phyloP scores from a whole-genome alignment of 768 basidiomycete genomes.

The Hygrocybe coccinea region DNA sequence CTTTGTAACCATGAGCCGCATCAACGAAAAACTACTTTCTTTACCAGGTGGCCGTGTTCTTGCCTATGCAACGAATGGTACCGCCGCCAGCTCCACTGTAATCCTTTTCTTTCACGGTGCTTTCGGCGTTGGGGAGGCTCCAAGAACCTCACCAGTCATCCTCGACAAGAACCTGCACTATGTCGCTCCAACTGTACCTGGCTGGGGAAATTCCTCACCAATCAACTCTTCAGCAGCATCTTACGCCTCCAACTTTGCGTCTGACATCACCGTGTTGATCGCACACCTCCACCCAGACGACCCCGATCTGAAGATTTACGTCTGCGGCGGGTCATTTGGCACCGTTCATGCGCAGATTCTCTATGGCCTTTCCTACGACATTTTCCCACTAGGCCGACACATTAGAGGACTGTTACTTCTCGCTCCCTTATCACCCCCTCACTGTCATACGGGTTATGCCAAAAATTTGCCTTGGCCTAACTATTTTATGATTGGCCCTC shows the following conservation, averaged over 20 bases:
- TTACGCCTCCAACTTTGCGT: slow-evolving; percentile 39
- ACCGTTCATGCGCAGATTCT: slow-evolving; percentile 53
- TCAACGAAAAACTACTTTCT: no score
- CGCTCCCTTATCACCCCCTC: slow-evolving; percentile 19
- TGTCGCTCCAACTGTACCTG: slow-evolving; percentile 51
- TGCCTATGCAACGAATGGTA: slow-evolving; percentile 52
- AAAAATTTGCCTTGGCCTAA: slow-evolving; percentile 42
- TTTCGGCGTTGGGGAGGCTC: slow-evolving; percentile 46
- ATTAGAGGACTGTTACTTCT: slow-evolving; percentile 50
- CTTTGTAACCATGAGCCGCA: no score
- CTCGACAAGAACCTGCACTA: slow-evolving; percentile 40
- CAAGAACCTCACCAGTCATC: slow-evolving; percentile 30
- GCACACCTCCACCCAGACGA: slow-evolving; percentile 45
- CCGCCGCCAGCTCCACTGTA: slow-evolving; percentile 43
- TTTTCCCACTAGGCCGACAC: slow-evolving; percentile 46
- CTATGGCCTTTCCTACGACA: slow-evolving; percentile 46
- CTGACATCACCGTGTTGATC: slow-evolving; percentile 45
- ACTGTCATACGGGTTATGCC: slow-evolving; percentile 42
- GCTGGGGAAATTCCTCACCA: slow-evolving; percentile 54
- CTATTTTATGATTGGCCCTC: slow-evolving; percentile 46
- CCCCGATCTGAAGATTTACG: slow-evolving; percentile 41
- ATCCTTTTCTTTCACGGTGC: slow-evolving; percentile 55
- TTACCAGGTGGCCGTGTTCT: slow-evolving; percentile 17
- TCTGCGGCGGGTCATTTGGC: slow-evolving; percentile 53
- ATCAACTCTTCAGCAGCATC: slow-evolving; percentile 23